Conservation (phyloP, 208 protist genomes). For the Leishmania tropica region DNA sequence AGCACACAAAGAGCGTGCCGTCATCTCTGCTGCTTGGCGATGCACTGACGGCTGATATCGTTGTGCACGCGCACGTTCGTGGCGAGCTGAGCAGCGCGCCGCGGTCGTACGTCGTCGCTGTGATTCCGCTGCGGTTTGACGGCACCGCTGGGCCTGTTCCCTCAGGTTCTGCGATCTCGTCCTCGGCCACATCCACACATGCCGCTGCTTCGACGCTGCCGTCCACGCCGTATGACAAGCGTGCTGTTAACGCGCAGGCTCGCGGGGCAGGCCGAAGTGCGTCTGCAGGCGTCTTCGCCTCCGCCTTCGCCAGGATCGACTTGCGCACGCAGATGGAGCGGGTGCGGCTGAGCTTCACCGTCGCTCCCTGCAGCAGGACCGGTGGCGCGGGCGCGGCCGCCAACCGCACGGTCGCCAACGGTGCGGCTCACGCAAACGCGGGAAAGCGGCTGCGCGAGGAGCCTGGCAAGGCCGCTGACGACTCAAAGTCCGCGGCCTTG, state of each 20-base stretch:
- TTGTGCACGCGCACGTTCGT: conserved; percentile 34
- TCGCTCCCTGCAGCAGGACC: conserved; percentile 33
- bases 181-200: neutral
- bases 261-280: conserved; percentile 26
- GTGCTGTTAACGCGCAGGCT: conserved; percentile 34
- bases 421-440: neutral
- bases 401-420: neutral
- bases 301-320: conserved; percentile 44
- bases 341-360: conserved; percentile 55
- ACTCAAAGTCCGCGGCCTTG: neutral
- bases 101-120: conserved; percentile 32
- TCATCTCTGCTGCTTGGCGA: neutral
- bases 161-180: neutral
- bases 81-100: conserved; percentile 19
- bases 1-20: neutral
- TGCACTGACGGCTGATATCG: conserved; percentile 19
- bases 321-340: conserved; percentile 64
- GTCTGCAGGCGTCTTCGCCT: conserved; percentile 18
- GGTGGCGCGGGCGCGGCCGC: neutral
- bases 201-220: neutral
- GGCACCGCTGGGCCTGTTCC: neutral
- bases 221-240: conserved; percentile 36
- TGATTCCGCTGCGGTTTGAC: conserved; percentile 34
- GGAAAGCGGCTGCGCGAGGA: neutral
- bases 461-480: neutral